phyloP scores from a whole-genome alignment of 192 early-diverging fungal genomes.

The Backusella circina region DNA sequence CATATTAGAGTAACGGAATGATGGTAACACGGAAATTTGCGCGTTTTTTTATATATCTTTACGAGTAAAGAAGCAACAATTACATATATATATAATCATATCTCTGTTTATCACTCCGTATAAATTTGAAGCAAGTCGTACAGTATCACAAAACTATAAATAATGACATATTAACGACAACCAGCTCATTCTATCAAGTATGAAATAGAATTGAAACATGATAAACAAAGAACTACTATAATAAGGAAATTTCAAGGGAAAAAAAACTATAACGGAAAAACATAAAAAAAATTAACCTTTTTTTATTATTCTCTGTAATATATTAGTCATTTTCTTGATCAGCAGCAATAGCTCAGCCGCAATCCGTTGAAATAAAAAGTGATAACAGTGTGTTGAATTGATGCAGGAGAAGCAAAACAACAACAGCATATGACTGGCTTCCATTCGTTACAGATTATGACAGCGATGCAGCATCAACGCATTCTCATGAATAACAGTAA shows the following conservation, averaged over 20 bases:
- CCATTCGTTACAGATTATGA: neutral
- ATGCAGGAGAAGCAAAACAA: neutral
- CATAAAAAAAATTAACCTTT: neutral
- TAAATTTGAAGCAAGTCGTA: neutral
- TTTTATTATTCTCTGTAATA: too few relatives aligned
- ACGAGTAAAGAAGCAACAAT: too few relatives aligned
- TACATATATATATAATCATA: too few relatives aligned
- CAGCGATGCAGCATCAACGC: neutral
- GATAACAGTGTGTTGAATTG: neutral
- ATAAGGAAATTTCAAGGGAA: neutral
- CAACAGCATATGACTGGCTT: neutral
- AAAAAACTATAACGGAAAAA: neutral
- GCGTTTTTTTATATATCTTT: neutral
- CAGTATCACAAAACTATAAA: neutral
- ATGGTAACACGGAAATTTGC: neutral
- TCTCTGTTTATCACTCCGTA: too few relatives aligned
- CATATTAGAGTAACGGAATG: neutral
- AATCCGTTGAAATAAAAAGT: neutral
- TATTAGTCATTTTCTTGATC: too few relatives aligned
- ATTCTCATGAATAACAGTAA: neutral
- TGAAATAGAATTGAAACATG: neutral
- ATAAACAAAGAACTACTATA: neutral
- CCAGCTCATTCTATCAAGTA: too few relatives aligned
- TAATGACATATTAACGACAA: neutral
- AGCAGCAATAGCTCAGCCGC: neutral